Evolutionary conservation across 2,329 filamentous ascomycete species (phyloP).

Genomic region (Fusarium redolens): DNA sequence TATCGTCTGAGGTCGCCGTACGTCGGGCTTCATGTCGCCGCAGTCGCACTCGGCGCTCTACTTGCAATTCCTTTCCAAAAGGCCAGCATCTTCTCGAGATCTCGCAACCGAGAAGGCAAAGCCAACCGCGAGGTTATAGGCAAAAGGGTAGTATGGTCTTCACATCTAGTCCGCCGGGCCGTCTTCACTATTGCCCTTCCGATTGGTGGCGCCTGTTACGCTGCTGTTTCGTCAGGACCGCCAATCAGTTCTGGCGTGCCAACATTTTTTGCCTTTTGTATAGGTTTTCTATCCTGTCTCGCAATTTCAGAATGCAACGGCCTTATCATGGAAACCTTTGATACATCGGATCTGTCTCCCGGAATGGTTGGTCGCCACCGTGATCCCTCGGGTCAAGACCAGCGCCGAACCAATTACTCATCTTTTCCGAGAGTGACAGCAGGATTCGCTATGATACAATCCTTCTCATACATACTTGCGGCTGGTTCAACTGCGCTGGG

Average conservation of each 20-base stretch:
- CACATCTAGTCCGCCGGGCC: constrained; percentile 75
- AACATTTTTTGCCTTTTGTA: constrained; percentile 71
- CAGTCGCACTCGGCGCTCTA: constrained; percentile 75
- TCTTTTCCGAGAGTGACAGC: constrained; percentile 79
- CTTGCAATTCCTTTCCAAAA: constrained; percentile 80
- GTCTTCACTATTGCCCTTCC: constrained; percentile 76
- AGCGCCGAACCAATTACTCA: constrained; percentile 75
- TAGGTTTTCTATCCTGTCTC: constrained; percentile 78
- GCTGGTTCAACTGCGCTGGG: constrained; percentile 76
- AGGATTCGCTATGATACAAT: constrained; percentile 77
- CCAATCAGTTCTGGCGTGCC: constrained; percentile 71
- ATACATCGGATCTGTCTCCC: constrained; percentile 81
- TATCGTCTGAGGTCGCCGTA: constrained; percentile 73
- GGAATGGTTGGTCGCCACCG: constrained; percentile 71
- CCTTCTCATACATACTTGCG: constrained; percentile 75
- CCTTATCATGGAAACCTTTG: constrained; percentile 83
- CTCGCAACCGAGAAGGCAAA: constrained; percentile 67
- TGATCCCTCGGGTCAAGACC: constrained; percentile 52
- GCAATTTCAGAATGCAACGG: constrained; percentile 82
- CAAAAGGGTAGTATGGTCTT: constrained; percentile 74
- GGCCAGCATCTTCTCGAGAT: constrained; percentile 74
- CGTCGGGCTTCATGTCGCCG: constrained; percentile 74
- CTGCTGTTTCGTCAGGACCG: constrained; percentile 72
- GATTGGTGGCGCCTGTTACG: constrained; percentile 74
- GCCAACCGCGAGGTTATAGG: constrained; percentile 76